Base-by-base conservation (phyloP, 2,329 filamentous ascomycete species). In the Akanthomyces dipterigenus region DNA sequence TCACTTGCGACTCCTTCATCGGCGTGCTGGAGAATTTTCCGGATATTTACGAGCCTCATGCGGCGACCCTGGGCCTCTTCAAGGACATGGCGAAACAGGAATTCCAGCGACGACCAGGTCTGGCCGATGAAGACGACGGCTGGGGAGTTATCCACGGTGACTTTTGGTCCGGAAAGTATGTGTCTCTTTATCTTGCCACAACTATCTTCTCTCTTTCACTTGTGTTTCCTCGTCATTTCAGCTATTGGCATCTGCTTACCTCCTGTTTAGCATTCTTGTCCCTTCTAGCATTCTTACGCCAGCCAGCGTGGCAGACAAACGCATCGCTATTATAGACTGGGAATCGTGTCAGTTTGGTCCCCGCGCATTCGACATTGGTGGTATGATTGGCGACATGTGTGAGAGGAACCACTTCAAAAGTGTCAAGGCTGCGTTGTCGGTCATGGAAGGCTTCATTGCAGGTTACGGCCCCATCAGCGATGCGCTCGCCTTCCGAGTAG, bases 141-240 rank as follows among this genome's bases (percentile, higher is more conserved):
- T 61, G 31, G 31, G 40, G 58, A 3, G 18, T 55, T n/a, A 40
- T 55, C 1, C 42, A 54, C 31, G 57, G 16, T 14, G 42, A 61
- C 18, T 49, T 61, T 28, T 61, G 58, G 42, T 55, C 40, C 11
- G 42, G 50, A 24, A 61, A 61, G 58, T 61, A 38, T 24, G 42
- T 45, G 7, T 16, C 22, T 34, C 4, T 20, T 18, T 7, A 24
- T 11, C 5, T 42, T 26, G 3, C 36, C 36, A 38, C 14, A 16
- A 16, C 5, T 16, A 5, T 14, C 24, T 43, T 18, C 31, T 20
- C 4, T 9, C 6, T 43, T 22, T 50, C 22, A n/a, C 8, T 31
- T 43, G 8, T 12, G 31, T 14, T 3, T 12, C 24, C 2, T 6
- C 3, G 28, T 22, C n/a, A 31, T 42, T 11, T 14, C 42, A 18